A percentile compares a stretch with the other conserved stretches of the same genome.
Evolutionary conservation across 2,329 filamentous ascomycete species (phyloP).

Genomic region (Diaporthe longicolla): DNA sequence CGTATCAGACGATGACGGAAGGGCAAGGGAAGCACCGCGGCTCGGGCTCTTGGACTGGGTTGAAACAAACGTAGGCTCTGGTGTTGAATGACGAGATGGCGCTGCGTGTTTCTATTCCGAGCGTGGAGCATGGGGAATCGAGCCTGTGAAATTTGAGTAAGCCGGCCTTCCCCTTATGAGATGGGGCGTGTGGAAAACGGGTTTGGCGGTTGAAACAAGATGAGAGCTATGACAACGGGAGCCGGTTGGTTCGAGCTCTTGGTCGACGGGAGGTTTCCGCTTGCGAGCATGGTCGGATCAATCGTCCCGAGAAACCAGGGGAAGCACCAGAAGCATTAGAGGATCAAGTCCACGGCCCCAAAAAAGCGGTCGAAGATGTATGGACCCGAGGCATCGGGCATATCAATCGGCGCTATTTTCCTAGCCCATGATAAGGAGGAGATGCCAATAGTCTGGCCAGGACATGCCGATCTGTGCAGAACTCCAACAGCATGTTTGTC

Average conservation of each 20-base stretch:
- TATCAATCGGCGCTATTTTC: conserved; percentile 12
- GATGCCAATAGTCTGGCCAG: conserved; percentile 23
- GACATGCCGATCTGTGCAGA: conserved; percentile 32
- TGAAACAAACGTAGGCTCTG: conserved; percentile 20
- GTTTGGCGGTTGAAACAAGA: conserved; percentile 12
- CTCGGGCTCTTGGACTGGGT: conserved; percentile 29
- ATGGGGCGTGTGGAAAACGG: conserved; percentile 5
- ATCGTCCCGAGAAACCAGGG: conserved; percentile 24
- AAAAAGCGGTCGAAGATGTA: conserved; percentile 18
- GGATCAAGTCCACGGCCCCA: neutral
- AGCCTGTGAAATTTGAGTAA: conserved; percentile 6
- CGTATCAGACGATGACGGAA: conserved; percentile 29
- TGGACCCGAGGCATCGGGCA: conserved; percentile 17
- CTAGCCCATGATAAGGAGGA: conserved; percentile 22
- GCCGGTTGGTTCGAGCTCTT: conserved; percentile 19
- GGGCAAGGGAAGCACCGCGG: conserved; percentile 9
- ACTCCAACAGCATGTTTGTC: neutral
- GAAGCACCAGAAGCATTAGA: conserved; percentile 3
- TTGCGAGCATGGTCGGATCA: neutral
- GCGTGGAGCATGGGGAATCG: conserved; percentile 4
- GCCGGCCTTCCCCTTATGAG: conserved; percentile 14
- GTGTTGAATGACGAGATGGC: conserved; percentile 28
- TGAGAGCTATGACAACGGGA: conserved; percentile 20
- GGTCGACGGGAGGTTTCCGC: conserved; percentile 25
- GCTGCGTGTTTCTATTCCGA: conserved; percentile 29